phyloP scores from a whole-genome alignment of 495 filamentous ascomycete genomes.

The Chaetomium cochliodes region DNA sequence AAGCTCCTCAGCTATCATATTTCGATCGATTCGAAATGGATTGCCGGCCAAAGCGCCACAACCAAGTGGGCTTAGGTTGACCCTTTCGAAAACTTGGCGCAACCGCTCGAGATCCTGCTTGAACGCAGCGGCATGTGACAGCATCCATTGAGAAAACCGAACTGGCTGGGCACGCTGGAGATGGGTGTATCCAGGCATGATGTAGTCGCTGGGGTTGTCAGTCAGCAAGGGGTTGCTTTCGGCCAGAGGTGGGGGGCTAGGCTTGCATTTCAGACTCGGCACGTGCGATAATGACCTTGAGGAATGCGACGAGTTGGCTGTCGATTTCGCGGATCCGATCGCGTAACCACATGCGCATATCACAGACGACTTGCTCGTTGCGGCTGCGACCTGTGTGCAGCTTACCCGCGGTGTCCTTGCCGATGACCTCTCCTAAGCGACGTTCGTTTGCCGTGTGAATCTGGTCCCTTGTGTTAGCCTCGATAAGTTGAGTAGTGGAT shows the following conservation, averaged over 20 bases:
- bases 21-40: conserved; percentile 85
- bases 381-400: conserved; percentile 88
- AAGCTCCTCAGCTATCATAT: conserved; percentile 81
- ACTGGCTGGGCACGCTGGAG: conserved; percentile 89
- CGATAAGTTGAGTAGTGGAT: too few relatives aligned
- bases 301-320: conserved; percentile 35
- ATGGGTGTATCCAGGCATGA: conserved; percentile 82
- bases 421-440: conserved; percentile 83
- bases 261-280: too few relatives aligned
- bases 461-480: too few relatives aligned
- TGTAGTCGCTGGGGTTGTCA: too few relatives aligned
- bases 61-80: conserved; percentile 79
- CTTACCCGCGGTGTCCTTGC: conserved; percentile 75
- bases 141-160: conserved; percentile 83
- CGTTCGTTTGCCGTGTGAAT: conserved; percentile 89
- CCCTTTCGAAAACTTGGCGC: conserved; percentile 66
- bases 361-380: conserved; percentile 92
- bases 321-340: conserved; percentile 75
- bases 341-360: conserved; percentile 90
- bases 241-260: too few relatives aligned
- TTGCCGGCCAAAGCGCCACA: conserved; percentile 90
- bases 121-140: conserved; percentile 76
- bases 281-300: conserved; percentile 42
- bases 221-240: too few relatives aligned
- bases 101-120: conserved; percentile 76